phyloP scores from a whole-genome alignment of 2,329 filamentous ascomycete species.

The Incumbomyces delicatus region DNA sequence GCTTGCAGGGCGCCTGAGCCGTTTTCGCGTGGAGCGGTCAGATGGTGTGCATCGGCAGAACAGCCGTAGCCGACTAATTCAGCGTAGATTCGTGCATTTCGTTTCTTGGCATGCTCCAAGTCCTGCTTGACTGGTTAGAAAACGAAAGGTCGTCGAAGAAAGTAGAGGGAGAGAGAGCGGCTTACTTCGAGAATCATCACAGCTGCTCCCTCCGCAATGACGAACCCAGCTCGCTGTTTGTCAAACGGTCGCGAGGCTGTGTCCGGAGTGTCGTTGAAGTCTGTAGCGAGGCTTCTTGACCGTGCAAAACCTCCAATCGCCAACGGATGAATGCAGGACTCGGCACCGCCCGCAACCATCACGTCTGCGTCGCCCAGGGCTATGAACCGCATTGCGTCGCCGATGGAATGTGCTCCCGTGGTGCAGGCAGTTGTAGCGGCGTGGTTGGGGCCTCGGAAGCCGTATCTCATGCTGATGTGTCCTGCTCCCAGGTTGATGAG shows the following conservation, averaged over 20 bases:
- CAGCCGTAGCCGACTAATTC: constrained; percentile 83
- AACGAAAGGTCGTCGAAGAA: neutral
- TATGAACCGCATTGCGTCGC: constrained; percentile 88
- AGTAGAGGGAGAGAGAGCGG: neutral
- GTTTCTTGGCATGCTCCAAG: constrained; percentile 69
- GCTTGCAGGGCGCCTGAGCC: constrained; percentile 72
- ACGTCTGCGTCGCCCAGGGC: constrained; percentile 84
- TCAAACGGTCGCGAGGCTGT: constrained; percentile 83
- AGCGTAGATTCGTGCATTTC: constrained; percentile 76
- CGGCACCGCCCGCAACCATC: constrained; percentile 91
- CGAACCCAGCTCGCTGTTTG: constrained; percentile 67
- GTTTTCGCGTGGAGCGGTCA: constrained; percentile 79
- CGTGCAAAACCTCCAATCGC: constrained; percentile 86
- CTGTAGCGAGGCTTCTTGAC: constrained; percentile 73
- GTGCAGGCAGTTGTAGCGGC: constrained; percentile 90
- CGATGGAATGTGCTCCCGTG: constrained; percentile 87
- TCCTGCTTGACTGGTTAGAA: constrained; percentile 43
- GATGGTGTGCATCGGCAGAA: constrained; percentile 83
- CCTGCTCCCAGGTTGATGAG: constrained; percentile 93
- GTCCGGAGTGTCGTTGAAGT: constrained; percentile 62
- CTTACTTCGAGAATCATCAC: constrained; percentile 69
- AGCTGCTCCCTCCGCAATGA: constrained; percentile 85
- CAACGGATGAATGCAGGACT: constrained; percentile 91
- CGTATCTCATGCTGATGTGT: constrained; percentile 86
- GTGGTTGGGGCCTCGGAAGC: constrained; percentile 80